phyloP scores from a whole-genome alignment of 768 basidiomycete genomes.

The Dioszegia crocea region DNA sequence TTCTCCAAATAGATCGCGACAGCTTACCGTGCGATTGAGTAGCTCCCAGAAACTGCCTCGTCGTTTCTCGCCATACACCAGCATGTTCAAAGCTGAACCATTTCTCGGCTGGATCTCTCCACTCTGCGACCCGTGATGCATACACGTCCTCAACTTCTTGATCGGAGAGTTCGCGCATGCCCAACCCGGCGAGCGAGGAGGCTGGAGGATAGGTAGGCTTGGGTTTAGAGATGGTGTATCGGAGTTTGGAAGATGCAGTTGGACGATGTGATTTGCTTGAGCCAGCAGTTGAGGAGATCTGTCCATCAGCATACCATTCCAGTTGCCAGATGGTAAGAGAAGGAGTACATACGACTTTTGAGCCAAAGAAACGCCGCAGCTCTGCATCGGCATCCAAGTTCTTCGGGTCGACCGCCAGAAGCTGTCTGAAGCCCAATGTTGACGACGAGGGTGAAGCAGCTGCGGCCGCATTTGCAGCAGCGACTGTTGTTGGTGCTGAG shows the following conservation, averaged over 20 bases:
- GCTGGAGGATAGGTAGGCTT: constrained; percentile 68
- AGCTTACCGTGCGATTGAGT: constrained; percentile 55
- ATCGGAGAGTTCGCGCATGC: constrained; percentile 58
- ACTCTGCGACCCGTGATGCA: constrained; percentile 46
- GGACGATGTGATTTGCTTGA: constrained; percentile 42
- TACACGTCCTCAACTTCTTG: constrained; percentile 58
- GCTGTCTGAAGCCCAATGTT: constrained; percentile 39
- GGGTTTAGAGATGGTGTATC: constrained; percentile 74
- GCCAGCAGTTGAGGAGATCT: constrained; percentile 43
- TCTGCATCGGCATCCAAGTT: constrained; percentile 86
- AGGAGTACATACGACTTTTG: constrained; percentile 66
- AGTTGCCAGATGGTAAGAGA: not conserved
- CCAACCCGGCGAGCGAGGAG: constrained; percentile 58
- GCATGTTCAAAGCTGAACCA: constrained; percentile 90
- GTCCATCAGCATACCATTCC: not conserved
- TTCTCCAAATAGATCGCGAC: not conserved
- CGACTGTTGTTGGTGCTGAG: constrained; percentile 17
- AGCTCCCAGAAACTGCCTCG: constrained; percentile 72
- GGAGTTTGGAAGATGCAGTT: constrained; percentile 41
- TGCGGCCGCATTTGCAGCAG: constrained; percentile 14
- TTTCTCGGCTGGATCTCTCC: constrained; percentile 57
- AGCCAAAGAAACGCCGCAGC: constrained; percentile 88
- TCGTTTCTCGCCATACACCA: constrained; percentile 74
- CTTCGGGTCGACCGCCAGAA: constrained; percentile 73
- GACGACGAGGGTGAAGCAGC: constrained; percentile 25